phyloP scores from a whole-genome alignment of 345 rosid genomes.

The Dipteronia sinensis region DNA sequence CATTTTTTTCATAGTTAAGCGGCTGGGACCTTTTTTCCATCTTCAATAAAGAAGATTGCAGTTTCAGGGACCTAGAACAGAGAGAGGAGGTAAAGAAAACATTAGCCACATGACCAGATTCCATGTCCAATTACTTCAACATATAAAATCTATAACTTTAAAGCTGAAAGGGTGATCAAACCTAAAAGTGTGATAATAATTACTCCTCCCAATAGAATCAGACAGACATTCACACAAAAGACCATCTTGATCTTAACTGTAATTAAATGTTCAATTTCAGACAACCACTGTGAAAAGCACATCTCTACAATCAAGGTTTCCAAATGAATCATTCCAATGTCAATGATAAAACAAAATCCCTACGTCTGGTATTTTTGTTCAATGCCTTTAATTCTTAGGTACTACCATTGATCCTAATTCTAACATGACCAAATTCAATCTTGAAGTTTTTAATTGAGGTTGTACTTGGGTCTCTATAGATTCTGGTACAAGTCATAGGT shows the following conservation, averaged over 20 bases:
- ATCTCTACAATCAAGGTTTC: not conserved
- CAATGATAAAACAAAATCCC: conserved; percentile 6
- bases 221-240: not conserved
- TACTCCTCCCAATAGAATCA: not conserved
- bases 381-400: not conserved
- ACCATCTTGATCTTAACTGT: not conserved
- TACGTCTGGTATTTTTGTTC: not conserved
- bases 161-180: not conserved
- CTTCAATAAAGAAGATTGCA: conserved; percentile 28
- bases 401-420: not conserved
- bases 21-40: conserved; percentile 18
- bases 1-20: conserved; percentile 7
- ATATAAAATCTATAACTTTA: not conserved
- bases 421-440: not conserved
- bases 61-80: conserved; percentile 19
- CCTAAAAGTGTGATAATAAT: not conserved
- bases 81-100: not conserved
- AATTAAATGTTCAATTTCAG: not conserved
- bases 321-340: not conserved
- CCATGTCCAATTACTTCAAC: not conserved
- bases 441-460: not conserved
- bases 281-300: not conserved
- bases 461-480: not conserved
- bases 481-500: not conserved
- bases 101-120: not conserved